Evolutionary conservation across 768 basidiomycete genomes (phyloP).

Genomic region (Boletus edulis): DNA sequence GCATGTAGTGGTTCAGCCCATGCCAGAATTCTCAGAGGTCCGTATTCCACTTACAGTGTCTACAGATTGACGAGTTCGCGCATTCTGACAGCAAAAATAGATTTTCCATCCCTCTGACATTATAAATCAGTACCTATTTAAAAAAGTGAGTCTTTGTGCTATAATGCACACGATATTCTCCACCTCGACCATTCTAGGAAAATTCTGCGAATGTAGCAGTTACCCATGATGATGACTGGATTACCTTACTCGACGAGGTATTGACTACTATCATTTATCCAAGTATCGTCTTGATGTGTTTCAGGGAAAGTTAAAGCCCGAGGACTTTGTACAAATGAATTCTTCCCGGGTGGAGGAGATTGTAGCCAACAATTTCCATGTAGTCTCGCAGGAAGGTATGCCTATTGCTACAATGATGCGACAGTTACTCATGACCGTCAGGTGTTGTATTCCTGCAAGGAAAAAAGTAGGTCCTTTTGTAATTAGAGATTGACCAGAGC

Average conservation of each 20-base stretch:
- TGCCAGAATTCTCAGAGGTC: background rate
- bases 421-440: background rate
- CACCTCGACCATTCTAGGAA: background rate
- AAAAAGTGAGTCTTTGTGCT: background rate
- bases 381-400: background rate
- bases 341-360: background rate
- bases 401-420: background rate
- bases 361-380: background rate
- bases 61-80: too few species aligned
- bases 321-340: background rate
- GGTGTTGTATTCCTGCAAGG: slow-evolving; percentile 1
- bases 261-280: too few species aligned
- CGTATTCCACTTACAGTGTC: background rate
- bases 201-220: background rate
- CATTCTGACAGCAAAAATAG: background rate
- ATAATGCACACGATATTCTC: background rate
- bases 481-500: background rate
- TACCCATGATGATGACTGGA: slow-evolving; percentile 10
- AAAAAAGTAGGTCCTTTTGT: background rate
- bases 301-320: background rate
- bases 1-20: background rate
- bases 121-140: slow-evolving; percentile 7
- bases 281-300: background rate
- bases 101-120: slow-evolving; percentile 11
- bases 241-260: background rate